phyloP scores from a whole-genome alignment of 2,329 filamentous ascomycete species.

The Venturia carpophila region DNA sequence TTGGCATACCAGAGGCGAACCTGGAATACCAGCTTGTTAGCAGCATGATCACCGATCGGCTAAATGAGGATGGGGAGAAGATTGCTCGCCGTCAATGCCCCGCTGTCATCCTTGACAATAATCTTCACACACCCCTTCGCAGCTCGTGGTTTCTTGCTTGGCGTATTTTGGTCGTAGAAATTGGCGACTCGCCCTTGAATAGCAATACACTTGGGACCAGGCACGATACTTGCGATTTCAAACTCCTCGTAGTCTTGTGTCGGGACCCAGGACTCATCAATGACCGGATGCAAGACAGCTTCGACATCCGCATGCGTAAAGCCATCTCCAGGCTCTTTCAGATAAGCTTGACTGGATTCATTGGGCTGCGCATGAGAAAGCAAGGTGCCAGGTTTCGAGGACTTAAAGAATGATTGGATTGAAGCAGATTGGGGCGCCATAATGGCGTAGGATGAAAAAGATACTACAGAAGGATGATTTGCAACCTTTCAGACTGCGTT shows the following conservation, averaged over 20 bases:
- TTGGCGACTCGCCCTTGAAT: slow-evolving; percentile 52
- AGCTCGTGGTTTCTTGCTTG: slow-evolving; percentile 36
- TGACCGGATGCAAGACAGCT: slow-evolving; percentile 31
- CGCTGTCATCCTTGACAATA: slow-evolving; percentile 49
- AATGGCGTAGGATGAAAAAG: too few relatives aligned
- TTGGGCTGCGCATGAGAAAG: background rate
- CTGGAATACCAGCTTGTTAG: slow-evolving; percentile 25
- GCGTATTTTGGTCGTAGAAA: slow-evolving; percentile 39
- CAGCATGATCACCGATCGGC: background rate
- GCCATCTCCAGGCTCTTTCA: slow-evolving; percentile 38
- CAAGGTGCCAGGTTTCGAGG: slow-evolving; percentile 20
- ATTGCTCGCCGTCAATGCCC: slow-evolving; percentile 43
- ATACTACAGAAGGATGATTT: background rate
- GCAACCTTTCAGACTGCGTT: background rate
- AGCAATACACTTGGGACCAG: slow-evolving; percentile 43
- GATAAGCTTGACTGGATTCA: slow-evolving; percentile 23
- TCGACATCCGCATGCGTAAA: slow-evolving; percentile 45
- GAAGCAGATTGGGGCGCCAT: slow-evolving; percentile 33
- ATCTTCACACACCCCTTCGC: slow-evolving; percentile 47
- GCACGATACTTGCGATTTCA: slow-evolving; percentile 40
- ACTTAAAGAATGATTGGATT: slow-evolving; percentile 38
- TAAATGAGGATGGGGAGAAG: background rate
- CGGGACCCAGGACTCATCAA: slow-evolving; percentile 35
- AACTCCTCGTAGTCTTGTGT: slow-evolving; percentile 41
- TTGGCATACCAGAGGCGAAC: slow-evolving; percentile 46